Conservation (phyloP, 169 alveolate species). For the Eimeria maxima region DNA sequence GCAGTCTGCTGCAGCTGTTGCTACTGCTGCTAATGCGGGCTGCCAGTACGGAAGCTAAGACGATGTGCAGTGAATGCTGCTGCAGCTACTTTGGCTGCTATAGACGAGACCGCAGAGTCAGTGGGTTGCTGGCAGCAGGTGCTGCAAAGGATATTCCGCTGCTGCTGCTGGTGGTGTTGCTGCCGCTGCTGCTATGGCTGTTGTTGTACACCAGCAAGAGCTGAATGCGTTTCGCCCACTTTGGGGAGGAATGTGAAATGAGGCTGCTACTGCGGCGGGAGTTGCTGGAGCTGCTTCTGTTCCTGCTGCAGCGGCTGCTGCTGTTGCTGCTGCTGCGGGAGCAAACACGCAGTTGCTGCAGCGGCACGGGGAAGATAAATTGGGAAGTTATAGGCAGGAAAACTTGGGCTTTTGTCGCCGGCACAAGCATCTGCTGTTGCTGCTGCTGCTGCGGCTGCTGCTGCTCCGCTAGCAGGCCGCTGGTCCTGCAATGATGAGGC, state of each 20-base stretch:
- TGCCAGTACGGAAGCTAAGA: not conserved
- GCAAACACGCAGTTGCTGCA: constrained; percentile 4
- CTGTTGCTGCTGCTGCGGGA: constrained; percentile 19
- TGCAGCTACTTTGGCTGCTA: not conserved
- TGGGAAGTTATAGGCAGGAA: not conserved
- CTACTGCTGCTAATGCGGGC: not conserved
- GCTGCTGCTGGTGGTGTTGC: constrained; percentile 7
- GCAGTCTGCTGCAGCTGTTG: constrained; percentile 21
- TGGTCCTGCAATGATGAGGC: constrained; percentile 52
- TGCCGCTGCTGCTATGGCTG: not conserved
- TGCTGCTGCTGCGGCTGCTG: constrained; percentile 44
- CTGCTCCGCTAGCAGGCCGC: constrained; percentile 68
- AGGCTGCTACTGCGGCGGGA: not conserved
- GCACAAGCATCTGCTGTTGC: not conserved
- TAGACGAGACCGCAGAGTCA: not conserved
- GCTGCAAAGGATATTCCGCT: not conserved
- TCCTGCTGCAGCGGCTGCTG: constrained; percentile 7
- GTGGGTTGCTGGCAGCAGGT: not conserved
- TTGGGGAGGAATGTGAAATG: not conserved
- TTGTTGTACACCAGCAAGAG: not conserved
- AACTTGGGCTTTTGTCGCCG: not conserved
- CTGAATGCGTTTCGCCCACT: not conserved
- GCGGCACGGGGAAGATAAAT: not conserved
- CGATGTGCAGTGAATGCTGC: not conserved
- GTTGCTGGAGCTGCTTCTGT: not conserved